Conservation (phyloP, 345 rosid genomes). For the Salix purpurea region DNA sequence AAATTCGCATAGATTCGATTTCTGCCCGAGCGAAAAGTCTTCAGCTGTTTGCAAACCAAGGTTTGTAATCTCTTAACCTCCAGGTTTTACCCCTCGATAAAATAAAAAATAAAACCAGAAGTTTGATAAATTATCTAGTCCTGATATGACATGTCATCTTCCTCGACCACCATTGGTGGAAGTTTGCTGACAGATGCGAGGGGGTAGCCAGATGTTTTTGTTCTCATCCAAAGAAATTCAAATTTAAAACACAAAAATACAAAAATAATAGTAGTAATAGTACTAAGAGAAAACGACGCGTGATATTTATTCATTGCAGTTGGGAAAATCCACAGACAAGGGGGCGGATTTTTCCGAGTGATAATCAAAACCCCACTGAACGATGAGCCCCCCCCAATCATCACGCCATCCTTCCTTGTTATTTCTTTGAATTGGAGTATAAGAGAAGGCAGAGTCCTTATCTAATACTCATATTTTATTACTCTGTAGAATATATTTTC, state of each 20-base stretch:
- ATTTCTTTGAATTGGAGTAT: neutral
- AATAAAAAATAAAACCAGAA: too few species aligned
- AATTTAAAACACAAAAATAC: neutral
- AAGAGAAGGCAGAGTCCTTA: neutral
- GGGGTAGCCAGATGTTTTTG: conserved; percentile 14
- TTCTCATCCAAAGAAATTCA: neutral
- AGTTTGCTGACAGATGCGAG: conserved; percentile 1
- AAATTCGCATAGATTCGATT: neutral
- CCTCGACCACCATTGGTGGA: neutral
- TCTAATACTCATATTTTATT: neutral
- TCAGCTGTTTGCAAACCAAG: neutral
- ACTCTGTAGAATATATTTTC: neutral
- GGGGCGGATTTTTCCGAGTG: neutral
- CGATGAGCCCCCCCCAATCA: neutral
- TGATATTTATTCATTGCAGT: neutral
- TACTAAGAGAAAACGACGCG: neutral
- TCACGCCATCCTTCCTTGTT: too few species aligned
- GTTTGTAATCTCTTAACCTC: too few species aligned
- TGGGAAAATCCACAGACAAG: neutral
- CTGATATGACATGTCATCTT: neutral
- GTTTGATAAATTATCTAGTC: neutral
- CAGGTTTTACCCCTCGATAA: too few species aligned
- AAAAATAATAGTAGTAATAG: neutral
- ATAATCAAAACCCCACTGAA: conserved; percentile 3
- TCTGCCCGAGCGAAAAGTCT: neutral